Percentiles rank a stretch among this genome's conserved stretches.
phyloP scores from a whole-genome alignment of 1,139 yeast genomes.

The Saccharomyces hybrid region DNA sequence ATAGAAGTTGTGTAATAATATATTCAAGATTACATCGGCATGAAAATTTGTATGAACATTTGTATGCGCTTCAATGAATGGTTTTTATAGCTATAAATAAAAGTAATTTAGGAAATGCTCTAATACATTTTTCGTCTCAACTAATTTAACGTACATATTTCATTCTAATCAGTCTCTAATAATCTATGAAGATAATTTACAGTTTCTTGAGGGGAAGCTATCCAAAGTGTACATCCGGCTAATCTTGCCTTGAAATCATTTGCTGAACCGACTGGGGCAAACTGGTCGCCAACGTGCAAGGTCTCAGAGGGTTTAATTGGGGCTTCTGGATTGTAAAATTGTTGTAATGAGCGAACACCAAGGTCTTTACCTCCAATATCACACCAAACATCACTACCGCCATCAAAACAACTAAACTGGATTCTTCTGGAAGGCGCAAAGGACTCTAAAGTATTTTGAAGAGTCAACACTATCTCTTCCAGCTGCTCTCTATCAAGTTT shows the following conservation, averaged over 20 bases:
- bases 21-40: too few relatives aligned
- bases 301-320: slow-evolving; percentile 50
- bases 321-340: slow-evolving; percentile 38
- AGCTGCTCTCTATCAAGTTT: slow-evolving; percentile 70
- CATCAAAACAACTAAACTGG: slow-evolving; percentile 90
- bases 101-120: too few relatives aligned
- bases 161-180: slow-evolving; percentile 14
- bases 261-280: slow-evolving; percentile 78
- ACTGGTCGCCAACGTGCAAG: slow-evolving; percentile 92
- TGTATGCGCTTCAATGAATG: neutral
- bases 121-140: neutral
- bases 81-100: too few relatives aligned
- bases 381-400: slow-evolving; percentile 96
- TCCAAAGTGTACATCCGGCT: slow-evolving; percentile 94
- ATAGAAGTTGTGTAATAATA: too few relatives aligned
- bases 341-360: slow-evolving; percentile 78
- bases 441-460: slow-evolving; percentile 54
- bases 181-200: slow-evolving; percentile 56
- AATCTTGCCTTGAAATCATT: slow-evolving; percentile 89
- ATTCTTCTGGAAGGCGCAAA: slow-evolving; percentile 47
- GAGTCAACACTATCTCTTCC: slow-evolving; percentile 82
- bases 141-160: neutral
- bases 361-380: slow-evolving; percentile 92
- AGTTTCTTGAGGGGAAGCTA: slow-evolving; percentile 83
- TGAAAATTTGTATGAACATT: neutral